phyloP scores from a whole-genome alignment of 495 filamentous ascomycete species.

The Arthonia radiata region DNA sequence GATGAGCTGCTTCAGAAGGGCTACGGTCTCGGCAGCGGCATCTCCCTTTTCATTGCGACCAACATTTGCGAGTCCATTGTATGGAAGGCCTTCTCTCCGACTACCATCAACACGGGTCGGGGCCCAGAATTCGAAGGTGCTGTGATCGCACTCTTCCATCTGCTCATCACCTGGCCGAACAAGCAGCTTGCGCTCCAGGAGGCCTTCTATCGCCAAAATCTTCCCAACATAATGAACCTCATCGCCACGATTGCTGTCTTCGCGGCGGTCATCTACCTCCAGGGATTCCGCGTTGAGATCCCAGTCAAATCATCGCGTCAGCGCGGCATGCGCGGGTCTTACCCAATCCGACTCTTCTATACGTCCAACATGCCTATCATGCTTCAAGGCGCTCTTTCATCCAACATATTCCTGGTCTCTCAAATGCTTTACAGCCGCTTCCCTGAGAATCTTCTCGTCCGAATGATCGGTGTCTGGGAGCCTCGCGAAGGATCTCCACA shows the following conservation, averaged over 20 bases:
- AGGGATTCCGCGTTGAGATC: slow-evolving; percentile 99
- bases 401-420: slow-evolving; percentile 95
- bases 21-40: slow-evolving; percentile 93
- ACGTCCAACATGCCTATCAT: slow-evolving; percentile 98
- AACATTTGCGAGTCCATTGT: slow-evolving; percentile 99
- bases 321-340: slow-evolving; percentile 79
- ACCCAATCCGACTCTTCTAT: slow-evolving; percentile 62
- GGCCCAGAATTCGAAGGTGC: slow-evolving; percentile 98
- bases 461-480: slow-evolving; percentile 95
- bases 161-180: slow-evolving; percentile 93
- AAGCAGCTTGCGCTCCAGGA: slow-evolving; percentile 93
- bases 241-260: slow-evolving; percentile 83
- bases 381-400: slow-evolving; percentile 91
- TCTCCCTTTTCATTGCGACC: slow-evolving; percentile 98
- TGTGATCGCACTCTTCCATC: slow-evolving; percentile 94
- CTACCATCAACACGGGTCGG: slow-evolving; percentile 97
- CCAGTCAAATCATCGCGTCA: slow-evolving; percentile 98
- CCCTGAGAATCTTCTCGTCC: slow-evolving; percentile 92
- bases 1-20: slow-evolving; percentile 99
- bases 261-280: slow-evolving; percentile 95
- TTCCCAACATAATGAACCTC: slow-evolving; percentile 99
- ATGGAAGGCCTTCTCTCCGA: slow-evolving; percentile 98
- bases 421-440: slow-evolving; percentile 99
- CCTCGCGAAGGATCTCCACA: slow-evolving; percentile 86
- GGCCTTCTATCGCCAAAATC: slow-evolving; percentile 97